These are phyloP conservation scores for Eucalyptus marginata DNA, from an alignment of 345 rosid genomes.

Conservation along the genomic window DNA sequence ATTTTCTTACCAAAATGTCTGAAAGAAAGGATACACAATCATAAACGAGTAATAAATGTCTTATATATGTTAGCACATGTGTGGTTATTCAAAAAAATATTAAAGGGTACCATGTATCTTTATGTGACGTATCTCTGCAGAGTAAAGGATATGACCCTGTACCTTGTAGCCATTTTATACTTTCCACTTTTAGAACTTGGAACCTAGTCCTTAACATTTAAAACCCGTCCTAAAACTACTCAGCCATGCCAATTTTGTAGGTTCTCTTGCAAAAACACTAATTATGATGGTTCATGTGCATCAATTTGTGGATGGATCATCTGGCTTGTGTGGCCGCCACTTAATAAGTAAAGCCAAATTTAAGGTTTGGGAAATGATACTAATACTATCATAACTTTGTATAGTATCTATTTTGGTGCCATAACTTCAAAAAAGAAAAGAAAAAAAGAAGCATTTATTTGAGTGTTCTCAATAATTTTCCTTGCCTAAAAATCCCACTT, in stretches of 20 bases:
- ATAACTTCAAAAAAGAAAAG: not conserved
- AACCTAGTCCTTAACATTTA: not conserved
- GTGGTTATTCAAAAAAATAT: not conserved
- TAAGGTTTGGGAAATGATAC: not conserved
- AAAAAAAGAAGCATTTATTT: not conserved
- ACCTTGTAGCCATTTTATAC: not conserved
- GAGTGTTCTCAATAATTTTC: not conserved
- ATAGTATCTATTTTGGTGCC: not conserved
- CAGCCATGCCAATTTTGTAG: not conserved
- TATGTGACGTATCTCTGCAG: not conserved
- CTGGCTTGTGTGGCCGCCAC: not conserved
- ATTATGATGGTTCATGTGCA: not conserved
- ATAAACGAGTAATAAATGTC: not conserved
- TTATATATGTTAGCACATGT: not conserved
- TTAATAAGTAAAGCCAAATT: not conserved
- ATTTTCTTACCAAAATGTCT: not conserved
- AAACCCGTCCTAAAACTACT: not conserved
- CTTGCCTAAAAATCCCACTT: not conserved
- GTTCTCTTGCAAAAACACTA: not conserved
- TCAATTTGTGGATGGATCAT: not conserved
- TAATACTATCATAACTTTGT: not conserved
- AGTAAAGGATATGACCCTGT: not conserved
- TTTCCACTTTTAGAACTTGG: not conserved
- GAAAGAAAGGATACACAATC: not conserved
- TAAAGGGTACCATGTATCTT: not conserved